Base-by-base conservation (phyloP, 768 basidiomycete genomes). In the Amanita rubescens region DNA sequence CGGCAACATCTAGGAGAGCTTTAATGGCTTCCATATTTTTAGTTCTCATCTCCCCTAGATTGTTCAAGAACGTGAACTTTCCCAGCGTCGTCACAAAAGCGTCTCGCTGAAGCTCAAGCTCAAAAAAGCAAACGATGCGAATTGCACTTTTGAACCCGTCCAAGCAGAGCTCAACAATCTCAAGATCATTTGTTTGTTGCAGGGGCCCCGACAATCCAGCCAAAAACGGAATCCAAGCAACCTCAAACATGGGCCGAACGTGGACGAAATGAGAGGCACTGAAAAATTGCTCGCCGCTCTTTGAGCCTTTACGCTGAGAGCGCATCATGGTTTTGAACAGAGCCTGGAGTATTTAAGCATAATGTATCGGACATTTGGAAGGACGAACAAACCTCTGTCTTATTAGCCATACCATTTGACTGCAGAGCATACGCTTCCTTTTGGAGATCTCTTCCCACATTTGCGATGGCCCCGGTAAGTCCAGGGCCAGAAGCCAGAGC, bases 11-110 rank as follows among this genome's bases (percentile, higher is more conserved):
- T 10, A 99, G 73, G 49, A 99, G 75, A 2, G 91, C 72, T 69
- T 97, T 98, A 72, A 99, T 97, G 5, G 95, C 96, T 65, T 98
- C 96, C 83, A 99, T 96, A 65, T 98, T 98, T 75, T 98, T 98
- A 32, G 91, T 79, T 71, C 93, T 94, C 96, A 99, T 99, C 74
- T 98, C 96, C 51, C 94, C 93, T 4, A 98, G 72, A 64, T 99
- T 98, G 68, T 90, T 97, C 58, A 98, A 75, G 77, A 96, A 96
- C 0, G 96, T 99, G 68, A 98, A 97, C 67, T 98, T 99, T 34
- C 78, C 85, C 17, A 99, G 75, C 0, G 96, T 99, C 17, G 94
- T 94, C 42, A 99, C 93, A 64, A 98, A 99, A 0, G 94, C 96
- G 62, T 98, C 98, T n/a, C 96, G 83, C 66, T 97, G 93, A 38